These are phyloP conservation scores for Trichoderma gracile DNA, from an alignment of 2,329 filamentous ascomycete species.

Conservation along the genomic window DNA sequence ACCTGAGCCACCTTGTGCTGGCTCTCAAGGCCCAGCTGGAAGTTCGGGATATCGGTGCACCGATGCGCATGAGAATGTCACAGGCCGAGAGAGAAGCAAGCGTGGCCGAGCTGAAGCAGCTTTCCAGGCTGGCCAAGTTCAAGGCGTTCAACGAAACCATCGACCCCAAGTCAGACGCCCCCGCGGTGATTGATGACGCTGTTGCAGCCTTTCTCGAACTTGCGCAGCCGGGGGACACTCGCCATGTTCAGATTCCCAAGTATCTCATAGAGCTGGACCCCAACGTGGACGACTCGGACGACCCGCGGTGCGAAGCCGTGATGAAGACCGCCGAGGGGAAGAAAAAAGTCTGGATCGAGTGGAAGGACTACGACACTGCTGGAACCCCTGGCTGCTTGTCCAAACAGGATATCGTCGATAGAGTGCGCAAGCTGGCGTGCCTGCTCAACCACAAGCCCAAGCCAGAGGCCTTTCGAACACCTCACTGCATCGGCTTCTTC, in stretches of 20 bases:
- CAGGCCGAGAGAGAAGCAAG: conserved; percentile 42
- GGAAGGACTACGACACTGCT: conserved; percentile 51
- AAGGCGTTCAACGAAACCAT: conserved; percentile 54
- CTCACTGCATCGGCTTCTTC: conserved; percentile 54
- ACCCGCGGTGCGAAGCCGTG: conserved; percentile 44
- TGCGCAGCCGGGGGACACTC: conserved; percentile 37
- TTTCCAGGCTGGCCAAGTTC: conserved; percentile 51
- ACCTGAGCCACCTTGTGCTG: conserved; percentile 49
- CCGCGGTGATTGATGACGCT: conserved; percentile 39
- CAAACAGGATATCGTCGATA: conserved; percentile 45
- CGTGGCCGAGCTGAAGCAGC: conserved; percentile 43
- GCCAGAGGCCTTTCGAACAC: conserved; percentile 51
- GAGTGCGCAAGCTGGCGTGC: conserved; percentile 50
- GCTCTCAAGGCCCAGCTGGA: conserved; percentile 49
- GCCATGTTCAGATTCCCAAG: conserved; percentile 39
- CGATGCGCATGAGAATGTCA: conserved; percentile 38
- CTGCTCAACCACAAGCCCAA: conserved; percentile 51
- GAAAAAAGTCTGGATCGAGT: conserved; percentile 51
- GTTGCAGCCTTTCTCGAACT: conserved; percentile 45
- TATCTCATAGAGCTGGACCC: conserved; percentile 40
- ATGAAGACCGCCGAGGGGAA: conserved; percentile 40
- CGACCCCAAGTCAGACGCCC: conserved; percentile 38
- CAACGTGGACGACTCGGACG: conserved; percentile 38
- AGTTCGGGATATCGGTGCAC: conserved; percentile 29
- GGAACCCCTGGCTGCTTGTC: conserved; percentile 42